phyloP scores from a whole-genome alignment of 2,329 filamentous ascomycete species.

The Alternaria brassicicola region DNA sequence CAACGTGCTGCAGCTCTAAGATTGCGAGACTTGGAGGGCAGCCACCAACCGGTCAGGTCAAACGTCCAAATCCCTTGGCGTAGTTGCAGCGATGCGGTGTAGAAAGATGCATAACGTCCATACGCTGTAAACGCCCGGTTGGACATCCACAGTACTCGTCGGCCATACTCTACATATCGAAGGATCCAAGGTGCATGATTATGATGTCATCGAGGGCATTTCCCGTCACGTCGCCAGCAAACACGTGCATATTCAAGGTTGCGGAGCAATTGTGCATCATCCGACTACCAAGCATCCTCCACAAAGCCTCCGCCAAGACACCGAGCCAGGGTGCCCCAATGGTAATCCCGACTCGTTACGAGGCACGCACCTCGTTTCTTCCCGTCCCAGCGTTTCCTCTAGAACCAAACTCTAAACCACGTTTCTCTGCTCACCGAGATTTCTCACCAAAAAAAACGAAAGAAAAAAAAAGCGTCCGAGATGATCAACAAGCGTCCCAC shows the following conservation, averaged over 20 bases:
- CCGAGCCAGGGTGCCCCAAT: slow-evolving; percentile 4
- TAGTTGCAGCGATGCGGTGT: slow-evolving; percentile 6
- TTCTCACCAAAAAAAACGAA: neutral
- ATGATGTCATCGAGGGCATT: slow-evolving; percentile 5
- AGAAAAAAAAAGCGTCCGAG: neutral
- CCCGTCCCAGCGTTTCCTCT: slow-evolving; percentile 7
- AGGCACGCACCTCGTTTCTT: slow-evolving; percentile 18
- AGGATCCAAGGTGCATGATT: slow-evolving; percentile 5
- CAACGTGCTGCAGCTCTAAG: neutral
- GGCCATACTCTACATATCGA: slow-evolving; percentile 1
- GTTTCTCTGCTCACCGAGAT: slow-evolving; percentile 2
- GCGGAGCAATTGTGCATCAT: slow-evolving; percentile 3
- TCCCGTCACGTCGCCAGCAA: neutral
- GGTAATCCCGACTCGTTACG: slow-evolving; percentile 13
- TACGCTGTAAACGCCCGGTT: neutral
- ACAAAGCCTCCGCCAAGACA: neutral
- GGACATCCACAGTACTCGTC: neutral
- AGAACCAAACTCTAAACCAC: slow-evolving; percentile 13
- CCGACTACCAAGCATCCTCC: slow-evolving; percentile 3
- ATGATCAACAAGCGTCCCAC: neutral
- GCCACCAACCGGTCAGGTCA: slow-evolving; percentile 12
- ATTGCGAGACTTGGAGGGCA: neutral
- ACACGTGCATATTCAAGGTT: slow-evolving; percentile 1
- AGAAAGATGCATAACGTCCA: neutral
- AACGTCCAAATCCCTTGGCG: neutral